Base-by-base conservation (phyloP, 306 rosid species). In the Mucuna pruriens region DNA sequence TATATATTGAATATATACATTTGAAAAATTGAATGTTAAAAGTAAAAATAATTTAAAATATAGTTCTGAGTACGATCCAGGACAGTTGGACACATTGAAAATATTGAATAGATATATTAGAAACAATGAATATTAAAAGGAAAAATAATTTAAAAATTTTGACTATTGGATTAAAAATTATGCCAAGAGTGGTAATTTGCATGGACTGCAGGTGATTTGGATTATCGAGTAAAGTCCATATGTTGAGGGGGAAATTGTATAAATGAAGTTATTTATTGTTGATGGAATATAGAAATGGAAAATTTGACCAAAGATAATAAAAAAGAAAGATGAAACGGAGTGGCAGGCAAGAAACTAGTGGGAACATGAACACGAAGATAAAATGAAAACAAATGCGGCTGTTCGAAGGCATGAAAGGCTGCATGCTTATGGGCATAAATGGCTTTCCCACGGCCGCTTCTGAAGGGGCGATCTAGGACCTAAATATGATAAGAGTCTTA, bases 351-450 rank as follows among this genome's bases (percentile, higher is more conserved):
- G 48, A 70, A 60, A 61, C 1, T 48, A 7, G 74, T 45, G 54
- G 31, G 17, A 7, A 16, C 13, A 33, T 67, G 80, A 66, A 66
- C 5, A 38, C 31, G 81, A 60, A 46, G 64, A 61, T 9, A 40
- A 9, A 69, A 52, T 34, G 39, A 10, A 52, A 44, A 13, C 31
- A 61, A 51, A 80, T n/a, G 44, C 65, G 83, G 83, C 89, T 10
- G 48, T 80, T 86, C 71, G 85, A 1, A 45, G 36, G 70, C 75
- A 71, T 22, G 83, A 83, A 86, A 72, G 77, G 89, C 64, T 64
- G 64, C 78, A 10, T 76, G 31, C 20, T 58, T 39, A 40, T 40
- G 34, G 52, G 9, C 52, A 39, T 44, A 62, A 15, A 22, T 23
- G 74, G 38, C 74, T 39, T 12, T 20, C 34, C 10, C n/a, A n/a